Conservation (phyloP, 345 rosid genomes). For the Hevea brasiliensis region DNA sequence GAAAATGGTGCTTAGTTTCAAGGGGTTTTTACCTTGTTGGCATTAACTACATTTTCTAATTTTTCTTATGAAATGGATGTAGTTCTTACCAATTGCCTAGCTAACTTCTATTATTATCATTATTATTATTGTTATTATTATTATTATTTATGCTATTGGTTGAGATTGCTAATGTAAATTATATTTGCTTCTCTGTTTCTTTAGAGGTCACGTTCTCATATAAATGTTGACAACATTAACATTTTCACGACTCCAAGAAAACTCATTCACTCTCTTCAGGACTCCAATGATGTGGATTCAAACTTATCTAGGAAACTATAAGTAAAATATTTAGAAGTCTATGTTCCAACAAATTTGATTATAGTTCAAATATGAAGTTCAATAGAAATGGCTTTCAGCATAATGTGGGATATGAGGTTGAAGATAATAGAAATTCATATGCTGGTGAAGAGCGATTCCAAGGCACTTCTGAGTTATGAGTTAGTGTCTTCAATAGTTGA, state of each 20-base stretch:
- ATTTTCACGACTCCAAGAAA: slow-evolving; percentile 75
- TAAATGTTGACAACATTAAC: slow-evolving; percentile 34
- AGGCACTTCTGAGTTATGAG: slow-evolving; percentile 43
- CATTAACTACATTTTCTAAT: background rate
- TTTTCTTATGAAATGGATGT: background rate
- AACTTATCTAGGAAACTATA: slow-evolving; percentile 46
- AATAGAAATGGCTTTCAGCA: slow-evolving; percentile 45
- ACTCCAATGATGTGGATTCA: slow-evolving; percentile 46
- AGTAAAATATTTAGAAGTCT: too few relatives aligned
- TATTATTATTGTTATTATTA: background rate
- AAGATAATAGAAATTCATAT: slow-evolving; percentile 41
- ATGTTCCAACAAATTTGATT: slow-evolving; percentile 43
- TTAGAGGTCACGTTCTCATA: slow-evolving; percentile 59
- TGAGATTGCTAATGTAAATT: slow-evolving; percentile 16
- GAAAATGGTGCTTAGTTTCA: background rate
- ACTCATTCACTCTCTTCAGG: slow-evolving; percentile 78
- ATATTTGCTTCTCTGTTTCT: slow-evolving; percentile 23
- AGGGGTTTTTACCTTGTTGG: background rate
- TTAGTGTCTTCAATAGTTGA: slow-evolving; percentile 63
- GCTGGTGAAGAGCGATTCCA: slow-evolving; percentile 33
- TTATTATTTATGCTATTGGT: background rate
- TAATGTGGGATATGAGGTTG: slow-evolving; percentile 34
- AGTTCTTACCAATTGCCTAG: background rate
- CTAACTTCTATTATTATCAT: background rate
- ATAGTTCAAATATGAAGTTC: slow-evolving; percentile 42